phyloP scores from a whole-genome alignment of 2,329 filamentous ascomycete species.

The Ophiostoma tasmaniense region DNA sequence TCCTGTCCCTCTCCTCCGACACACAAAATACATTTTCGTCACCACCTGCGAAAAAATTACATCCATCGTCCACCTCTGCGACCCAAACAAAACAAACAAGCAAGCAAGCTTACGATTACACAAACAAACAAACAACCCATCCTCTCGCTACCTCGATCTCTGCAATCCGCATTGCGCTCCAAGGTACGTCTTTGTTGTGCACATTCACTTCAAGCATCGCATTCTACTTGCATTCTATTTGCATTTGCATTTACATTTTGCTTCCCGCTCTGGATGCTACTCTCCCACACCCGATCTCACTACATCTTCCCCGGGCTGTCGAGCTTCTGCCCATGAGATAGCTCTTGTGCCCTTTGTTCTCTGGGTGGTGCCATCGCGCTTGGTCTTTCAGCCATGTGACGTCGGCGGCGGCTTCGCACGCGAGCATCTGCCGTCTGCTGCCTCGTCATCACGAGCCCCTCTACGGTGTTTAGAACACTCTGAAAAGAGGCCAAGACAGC shows the following conservation, averaged over 20 bases:
- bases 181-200: constrained; percentile 1
- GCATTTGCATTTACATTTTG: background rate
- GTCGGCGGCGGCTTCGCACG: background rate
- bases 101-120: too few species aligned
- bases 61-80: background rate
- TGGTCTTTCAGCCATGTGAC: background rate
- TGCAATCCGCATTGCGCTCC: background rate
- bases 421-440: background rate
- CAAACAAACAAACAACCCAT: background rate
- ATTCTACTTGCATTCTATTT: too few species aligned
- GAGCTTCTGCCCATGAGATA: background rate
- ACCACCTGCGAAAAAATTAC: constrained; percentile 2
- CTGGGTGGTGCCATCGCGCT: background rate
- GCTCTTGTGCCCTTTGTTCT: background rate
- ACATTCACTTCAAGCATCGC: background rate
- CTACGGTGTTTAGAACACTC: background rate
- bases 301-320: background rate
- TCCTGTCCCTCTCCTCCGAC: background rate
- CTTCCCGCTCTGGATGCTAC: background rate
- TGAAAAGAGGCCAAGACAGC: background rate
- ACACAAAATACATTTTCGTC: constrained; percentile 10
- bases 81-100: background rate
- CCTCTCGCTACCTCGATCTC: background rate
- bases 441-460: constrained; percentile 15
- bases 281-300: background rate